Conservation (phyloP, 1,139 yeast genomes). For the Lipomyces yarrowii region DNA sequence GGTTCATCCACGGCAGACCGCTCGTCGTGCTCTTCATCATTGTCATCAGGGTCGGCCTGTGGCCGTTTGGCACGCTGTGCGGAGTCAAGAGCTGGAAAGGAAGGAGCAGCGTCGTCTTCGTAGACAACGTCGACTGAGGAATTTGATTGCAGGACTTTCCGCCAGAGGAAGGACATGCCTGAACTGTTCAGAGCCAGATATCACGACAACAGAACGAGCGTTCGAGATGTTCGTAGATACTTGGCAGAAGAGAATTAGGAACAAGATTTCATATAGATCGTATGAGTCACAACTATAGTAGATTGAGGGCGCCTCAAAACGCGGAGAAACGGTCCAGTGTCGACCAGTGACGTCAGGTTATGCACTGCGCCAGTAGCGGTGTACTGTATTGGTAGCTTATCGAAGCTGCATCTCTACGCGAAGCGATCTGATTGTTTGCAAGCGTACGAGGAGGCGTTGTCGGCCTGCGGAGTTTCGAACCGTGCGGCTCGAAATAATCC, state of each 20-base stretch:
- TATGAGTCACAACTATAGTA: neutral
- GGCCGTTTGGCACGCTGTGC: slow-evolving; percentile 45
- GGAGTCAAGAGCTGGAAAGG: slow-evolving; percentile 50
- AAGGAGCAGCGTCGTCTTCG: slow-evolving; percentile 12
- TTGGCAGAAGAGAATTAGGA: neutral
- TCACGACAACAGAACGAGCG: neutral
- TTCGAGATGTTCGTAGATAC: neutral
- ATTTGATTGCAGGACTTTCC: neutral
- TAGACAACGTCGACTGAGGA: neutral
- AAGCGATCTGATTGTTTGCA: neutral
- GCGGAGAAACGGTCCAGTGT: neutral
- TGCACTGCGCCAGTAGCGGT: neutral
- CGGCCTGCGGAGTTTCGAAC: neutral
- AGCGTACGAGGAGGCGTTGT: neutral
- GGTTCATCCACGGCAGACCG: neutral
- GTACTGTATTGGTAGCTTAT: neutral
- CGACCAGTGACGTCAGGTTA: neutral
- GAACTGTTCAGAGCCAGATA: neutral
- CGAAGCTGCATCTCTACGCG: neutral
- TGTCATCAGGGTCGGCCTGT: neutral
- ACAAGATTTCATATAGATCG: neutral
- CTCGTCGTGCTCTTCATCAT: neutral
- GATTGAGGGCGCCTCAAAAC: neutral
- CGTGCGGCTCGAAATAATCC: neutral
- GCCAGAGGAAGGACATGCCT: slow-evolving; percentile 3